Evolutionary conservation across 2,329 filamentous ascomycete genomes (phyloP).

Genomic region (Dactylonectria estremocensis): DNA sequence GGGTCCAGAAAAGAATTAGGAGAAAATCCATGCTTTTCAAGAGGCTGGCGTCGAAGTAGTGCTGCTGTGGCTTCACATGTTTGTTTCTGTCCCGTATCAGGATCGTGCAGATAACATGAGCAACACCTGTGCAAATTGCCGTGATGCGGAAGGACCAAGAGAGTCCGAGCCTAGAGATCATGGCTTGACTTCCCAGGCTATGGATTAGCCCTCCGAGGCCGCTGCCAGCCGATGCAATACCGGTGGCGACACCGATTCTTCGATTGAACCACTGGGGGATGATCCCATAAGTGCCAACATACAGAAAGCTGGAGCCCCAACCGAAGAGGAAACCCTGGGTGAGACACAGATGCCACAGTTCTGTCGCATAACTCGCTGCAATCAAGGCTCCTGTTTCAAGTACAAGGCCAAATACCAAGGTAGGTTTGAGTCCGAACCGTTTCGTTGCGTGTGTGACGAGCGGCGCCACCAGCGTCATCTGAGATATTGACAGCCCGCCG

Average conservation of each 20-base stretch:
- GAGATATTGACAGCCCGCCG: slow-evolving; percentile 58
- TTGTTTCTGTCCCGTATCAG: slow-evolving; percentile 12
- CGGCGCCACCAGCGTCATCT: slow-evolving; percentile 76
- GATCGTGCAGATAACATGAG: slow-evolving; percentile 3
- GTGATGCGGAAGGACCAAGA: slow-evolving; percentile 28
- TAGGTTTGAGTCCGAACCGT: slow-evolving; percentile 71
- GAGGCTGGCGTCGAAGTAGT: slow-evolving; percentile 9
- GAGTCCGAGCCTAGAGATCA: slow-evolving; percentile 15
- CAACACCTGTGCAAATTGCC: slow-evolving; percentile 14
- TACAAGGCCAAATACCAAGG: slow-evolving; percentile 73
- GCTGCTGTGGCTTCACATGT: not conserved
- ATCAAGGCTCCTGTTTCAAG: slow-evolving; percentile 75
- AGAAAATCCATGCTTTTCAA: slow-evolving; percentile 22
- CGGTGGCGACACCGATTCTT: slow-evolving; percentile 16
- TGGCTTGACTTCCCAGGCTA: slow-evolving; percentile 14
- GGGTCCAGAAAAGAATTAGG: slow-evolving; percentile 24
- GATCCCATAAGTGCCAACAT: slow-evolving; percentile 75
- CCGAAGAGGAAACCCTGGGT: slow-evolving; percentile 82
- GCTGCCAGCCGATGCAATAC: slow-evolving; percentile 19
- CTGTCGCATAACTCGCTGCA: slow-evolving; percentile 74
- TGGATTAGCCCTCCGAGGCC: slow-evolving; percentile 24
- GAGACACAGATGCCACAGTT: slow-evolving; percentile 81
- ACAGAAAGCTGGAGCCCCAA: slow-evolving; percentile 80
- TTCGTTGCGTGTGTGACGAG: slow-evolving; percentile 73
- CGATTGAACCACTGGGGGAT: slow-evolving; percentile 79